phyloP scores from a whole-genome alignment of 1,284 basidiomycete species.

The Amylostereum areolatum region DNA sequence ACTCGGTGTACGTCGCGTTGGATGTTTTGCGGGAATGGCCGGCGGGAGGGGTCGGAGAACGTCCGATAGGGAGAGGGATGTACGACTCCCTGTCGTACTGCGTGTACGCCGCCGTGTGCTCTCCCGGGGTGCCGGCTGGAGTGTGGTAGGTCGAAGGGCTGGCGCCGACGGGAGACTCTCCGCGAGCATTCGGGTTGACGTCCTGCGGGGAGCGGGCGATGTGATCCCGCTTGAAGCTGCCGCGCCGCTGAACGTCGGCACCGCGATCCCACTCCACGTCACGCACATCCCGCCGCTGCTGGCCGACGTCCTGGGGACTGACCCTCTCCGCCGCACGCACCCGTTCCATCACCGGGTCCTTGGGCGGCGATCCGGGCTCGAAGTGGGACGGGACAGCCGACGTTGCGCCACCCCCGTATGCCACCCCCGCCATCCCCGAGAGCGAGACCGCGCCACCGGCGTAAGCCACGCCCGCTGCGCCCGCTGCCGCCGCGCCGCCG shows the following conservation, averaged over 20 bases:
- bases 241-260: constrained; percentile 13
- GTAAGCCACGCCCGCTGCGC: constrained; percentile 13
- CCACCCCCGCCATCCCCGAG: too few relatives aligned
- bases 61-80: constrained; percentile 19
- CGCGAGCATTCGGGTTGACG: constrained; percentile 42
- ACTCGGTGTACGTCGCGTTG: constrained; percentile 25
- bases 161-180: constrained; percentile 30
- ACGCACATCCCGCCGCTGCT: constrained; percentile 28
- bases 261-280: constrained; percentile 36
- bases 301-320: constrained; percentile 47
- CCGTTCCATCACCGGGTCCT: constrained; percentile 43
- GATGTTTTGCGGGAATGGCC: constrained; percentile 28
- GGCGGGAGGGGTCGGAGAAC: constrained; percentile 24
- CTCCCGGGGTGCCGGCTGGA: constrained; percentile 24
- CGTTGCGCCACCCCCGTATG: too few relatives aligned
- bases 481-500: background rate
- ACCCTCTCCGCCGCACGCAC: constrained; percentile 44
- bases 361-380: too few relatives aligned
- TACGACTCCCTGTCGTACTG: constrained; percentile 48
- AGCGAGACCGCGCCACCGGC: constrained; percentile 36
- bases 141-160: constrained; percentile 9
- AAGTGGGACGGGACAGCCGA: too few relatives aligned
- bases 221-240: constrained; percentile 11
- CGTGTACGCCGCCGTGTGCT: constrained; percentile 46
- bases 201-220: constrained; percentile 39